Base-by-base conservation (phyloP, 495 filamentous ascomycete genomes). In the Aspergillus avenaceus region DNA sequence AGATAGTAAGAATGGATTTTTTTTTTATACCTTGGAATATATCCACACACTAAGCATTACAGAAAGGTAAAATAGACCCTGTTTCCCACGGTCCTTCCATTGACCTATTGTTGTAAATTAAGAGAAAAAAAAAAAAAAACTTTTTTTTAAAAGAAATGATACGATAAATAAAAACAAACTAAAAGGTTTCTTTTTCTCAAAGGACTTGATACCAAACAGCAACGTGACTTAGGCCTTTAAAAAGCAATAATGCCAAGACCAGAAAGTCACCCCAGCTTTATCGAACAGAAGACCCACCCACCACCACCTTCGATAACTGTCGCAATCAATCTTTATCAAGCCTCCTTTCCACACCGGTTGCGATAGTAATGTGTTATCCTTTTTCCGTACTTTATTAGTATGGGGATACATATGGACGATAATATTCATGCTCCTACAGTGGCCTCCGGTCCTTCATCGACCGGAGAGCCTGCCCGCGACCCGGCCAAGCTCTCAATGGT, bases 341-440 rank as follows among this genome's bases (percentile, higher is more conserved):
- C n/a, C n/a, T n/a, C n/a, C 45, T 8, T 31, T 45, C 19, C 13
- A 25, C 13, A 0, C 14, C 26, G 18, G 12, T 22, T 23, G 23
- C 26, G 6, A 31, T 41, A 34, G 50, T 32, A 5, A 61, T 55
- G 48, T 31, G 37, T 34, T 52, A 53, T 45, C 27, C 23, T 12
- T 38, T 18, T 9, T 21, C 21, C 16, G 16, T 21, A 1, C 11
- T 47, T 54, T 26, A 41, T 48, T 55, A 61, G 47, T 46, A 77
- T 72, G 70, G 72, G 72, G 40, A 65, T 76, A 23, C 60, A 50
- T 49, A 88, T 88, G 85, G 82, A 83, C 63, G 80, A 83, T 54
- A 66, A 76, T 45, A 78, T 91, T 44, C 86, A 89, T 65, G 82
- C 86, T 48, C 85, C 86, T 8, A 90, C 84, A 25, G 78, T 91